Evolutionary conservation across 306 rosid species (phyloP).

Genomic region (Luffa acutangula): DNA sequence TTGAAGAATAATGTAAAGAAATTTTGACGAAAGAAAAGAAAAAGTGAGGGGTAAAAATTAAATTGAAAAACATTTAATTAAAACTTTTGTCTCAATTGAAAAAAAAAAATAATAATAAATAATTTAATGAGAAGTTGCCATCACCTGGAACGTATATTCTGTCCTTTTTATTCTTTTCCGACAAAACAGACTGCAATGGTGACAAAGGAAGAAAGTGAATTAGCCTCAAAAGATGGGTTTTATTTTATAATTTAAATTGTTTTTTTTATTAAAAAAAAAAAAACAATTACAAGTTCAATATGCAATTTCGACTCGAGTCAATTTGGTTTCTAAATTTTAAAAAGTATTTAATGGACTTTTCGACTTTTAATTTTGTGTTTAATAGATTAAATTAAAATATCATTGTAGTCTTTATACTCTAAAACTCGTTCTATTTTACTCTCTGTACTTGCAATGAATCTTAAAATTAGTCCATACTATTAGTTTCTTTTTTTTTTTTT

Average conservation of each 20-base stretch:
- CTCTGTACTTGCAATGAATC: too few species aligned
- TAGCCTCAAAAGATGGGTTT: neutral
- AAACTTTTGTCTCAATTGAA: neutral
- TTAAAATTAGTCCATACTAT: too few species aligned
- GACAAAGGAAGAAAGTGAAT: neutral
- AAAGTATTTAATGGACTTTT: too few species aligned
- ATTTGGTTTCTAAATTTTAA: too few species aligned
- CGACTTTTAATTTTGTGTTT: too few species aligned
- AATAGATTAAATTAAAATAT: too few species aligned
- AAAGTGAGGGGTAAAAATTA: neutral
- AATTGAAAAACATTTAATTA: neutral
- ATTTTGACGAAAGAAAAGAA: neutral
- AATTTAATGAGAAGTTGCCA: neutral
- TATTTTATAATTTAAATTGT: neutral
- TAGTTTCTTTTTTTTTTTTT: too few species aligned
- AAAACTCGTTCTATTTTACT: too few species aligned
- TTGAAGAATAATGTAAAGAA: too few species aligned
- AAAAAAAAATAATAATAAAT: neutral
- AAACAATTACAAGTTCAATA: too few species aligned
- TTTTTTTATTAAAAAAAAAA: neutral
- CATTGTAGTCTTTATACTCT: too few species aligned
- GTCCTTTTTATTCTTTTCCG: neutral
- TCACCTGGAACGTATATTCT: neutral
- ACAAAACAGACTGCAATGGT: neutral
- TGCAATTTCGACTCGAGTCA: too few species aligned